Evolutionary conservation across 2,329 filamentous ascomycete genomes (phyloP).

Genomic region (Sarocladium strictum): DNA sequence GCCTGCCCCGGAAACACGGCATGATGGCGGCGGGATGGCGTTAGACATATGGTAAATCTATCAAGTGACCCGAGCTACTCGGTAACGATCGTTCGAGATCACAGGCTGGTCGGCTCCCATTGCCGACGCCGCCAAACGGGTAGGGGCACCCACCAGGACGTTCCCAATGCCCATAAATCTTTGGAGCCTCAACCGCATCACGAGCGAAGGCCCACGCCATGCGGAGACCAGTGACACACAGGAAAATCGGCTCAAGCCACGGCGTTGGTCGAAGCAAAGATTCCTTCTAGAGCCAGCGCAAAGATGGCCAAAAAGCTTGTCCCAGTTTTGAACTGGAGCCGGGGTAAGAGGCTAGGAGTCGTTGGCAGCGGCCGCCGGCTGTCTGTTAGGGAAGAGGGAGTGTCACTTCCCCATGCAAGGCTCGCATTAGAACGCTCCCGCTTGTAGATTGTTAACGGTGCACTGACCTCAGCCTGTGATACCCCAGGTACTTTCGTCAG

Average conservation of each 20-base stretch:
- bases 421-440: background rate
- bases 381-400: background rate
- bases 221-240: background rate
- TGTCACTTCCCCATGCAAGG: background rate
- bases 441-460: background rate
- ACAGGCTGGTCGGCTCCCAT: background rate
- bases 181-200: background rate
- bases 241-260: background rate
- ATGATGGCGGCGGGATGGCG: conserved; percentile 1
- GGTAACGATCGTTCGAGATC: background rate
- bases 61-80: background rate
- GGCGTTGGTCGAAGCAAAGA: background rate
- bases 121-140: background rate
- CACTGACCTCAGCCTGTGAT: background rate
- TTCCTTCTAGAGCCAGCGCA: background rate
- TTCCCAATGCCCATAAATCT: background rate
- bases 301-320: background rate
- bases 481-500: background rate
- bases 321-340: background rate
- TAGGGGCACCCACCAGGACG: background rate
- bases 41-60: background rate
- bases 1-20: background rate
- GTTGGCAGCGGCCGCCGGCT: background rate
- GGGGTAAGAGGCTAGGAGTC: background rate
- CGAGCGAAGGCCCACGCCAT: background rate